Percentiles rank a stretch among this genome's conserved stretches.
Evolutionary conservation across 2,329 filamentous ascomycete genomes (phyloP).

Genomic region (Phialophora chinensis): DNA sequence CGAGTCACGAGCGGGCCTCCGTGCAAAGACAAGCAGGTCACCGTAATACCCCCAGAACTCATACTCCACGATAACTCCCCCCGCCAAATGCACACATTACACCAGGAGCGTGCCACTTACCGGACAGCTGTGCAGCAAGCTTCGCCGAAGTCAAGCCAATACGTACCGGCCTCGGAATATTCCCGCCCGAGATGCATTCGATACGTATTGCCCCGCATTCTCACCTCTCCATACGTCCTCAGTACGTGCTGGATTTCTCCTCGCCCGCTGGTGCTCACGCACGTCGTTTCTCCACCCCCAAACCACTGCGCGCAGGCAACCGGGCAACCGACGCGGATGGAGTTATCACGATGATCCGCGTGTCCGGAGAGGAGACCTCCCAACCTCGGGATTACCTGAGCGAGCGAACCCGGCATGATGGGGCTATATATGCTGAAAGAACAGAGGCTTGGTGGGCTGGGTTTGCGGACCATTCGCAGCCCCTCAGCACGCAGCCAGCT

Average conservation of each 20-base stretch:
- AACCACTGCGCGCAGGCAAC: constrained; percentile 17
- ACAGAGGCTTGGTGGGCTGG: neutral
- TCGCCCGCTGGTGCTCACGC: constrained; percentile 17
- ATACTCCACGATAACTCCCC: neutral
- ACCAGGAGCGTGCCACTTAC: constrained; percentile 16
- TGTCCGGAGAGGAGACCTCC: constrained; percentile 30
- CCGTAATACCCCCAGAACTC: neutral
- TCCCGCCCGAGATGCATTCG: constrained; percentile 29
- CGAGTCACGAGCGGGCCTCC: neutral
- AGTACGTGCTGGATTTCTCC: constrained; percentile 17
- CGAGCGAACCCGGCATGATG: constrained; percentile 8
- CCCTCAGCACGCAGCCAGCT: neutral
- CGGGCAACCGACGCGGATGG: constrained; percentile 6
- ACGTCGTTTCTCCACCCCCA: constrained; percentile 22
- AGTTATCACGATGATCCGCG: constrained; percentile 22
- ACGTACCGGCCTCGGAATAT: constrained; percentile 8
- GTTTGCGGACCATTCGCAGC: neutral
- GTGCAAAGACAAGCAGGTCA: neutral
- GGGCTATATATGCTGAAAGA: constrained; percentile 12
- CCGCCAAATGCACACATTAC: neutral
- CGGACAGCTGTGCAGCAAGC: neutral
- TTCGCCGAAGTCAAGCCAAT: neutral
- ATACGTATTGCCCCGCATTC: constrained; percentile 24
- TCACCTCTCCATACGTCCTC: constrained; percentile 6
- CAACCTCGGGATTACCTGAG: constrained; percentile 20